Conservation (phyloP, 768 basidiomycete genomes). For the Phylloporus arenicola region DNA sequence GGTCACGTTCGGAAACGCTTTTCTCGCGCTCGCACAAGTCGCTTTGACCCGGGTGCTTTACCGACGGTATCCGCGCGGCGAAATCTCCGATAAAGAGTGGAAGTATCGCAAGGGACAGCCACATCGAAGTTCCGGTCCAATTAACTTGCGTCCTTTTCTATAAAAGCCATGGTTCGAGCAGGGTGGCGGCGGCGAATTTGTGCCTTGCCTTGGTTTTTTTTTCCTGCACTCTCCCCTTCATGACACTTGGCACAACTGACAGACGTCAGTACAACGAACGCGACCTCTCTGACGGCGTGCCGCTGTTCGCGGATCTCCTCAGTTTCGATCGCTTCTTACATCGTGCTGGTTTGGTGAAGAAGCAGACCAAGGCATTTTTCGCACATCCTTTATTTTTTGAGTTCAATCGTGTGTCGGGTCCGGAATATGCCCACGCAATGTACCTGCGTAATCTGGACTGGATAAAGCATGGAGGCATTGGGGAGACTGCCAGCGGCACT, state of each 20-base stretch:
- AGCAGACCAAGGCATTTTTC: background rate
- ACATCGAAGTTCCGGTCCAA: slow-evolving; percentile 43
- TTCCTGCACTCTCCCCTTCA: background rate
- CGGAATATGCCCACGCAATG: background rate
- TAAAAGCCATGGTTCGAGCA: background rate
- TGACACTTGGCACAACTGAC: slow-evolving; percentile 16
- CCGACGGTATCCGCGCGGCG: slow-evolving; percentile 40
- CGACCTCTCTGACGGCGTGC: background rate
- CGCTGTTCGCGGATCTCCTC: background rate
- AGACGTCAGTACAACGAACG: background rate
- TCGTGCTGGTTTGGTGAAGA: background rate
- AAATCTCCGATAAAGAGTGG: slow-evolving; percentile 50
- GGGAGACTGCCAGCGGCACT: background rate
- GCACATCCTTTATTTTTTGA: background rate
- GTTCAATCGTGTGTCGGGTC: background rate
- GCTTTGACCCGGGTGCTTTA: slow-evolving; percentile 48
- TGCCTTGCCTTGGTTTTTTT: background rate
- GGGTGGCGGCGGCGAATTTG: background rate
- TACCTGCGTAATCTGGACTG: slow-evolving; percentile 15
- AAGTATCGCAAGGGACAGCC: slow-evolving; percentile 44
- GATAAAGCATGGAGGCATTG: slow-evolving; percentile 1
- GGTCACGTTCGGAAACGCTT: slow-evolving; percentile 5
- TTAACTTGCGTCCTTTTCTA: slow-evolving; percentile 32
- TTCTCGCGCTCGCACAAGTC: slow-evolving; percentile 47
- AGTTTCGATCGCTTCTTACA: background rate